Base-by-base conservation (phyloP, 2,329 filamentous ascomycete species). In the Diaporthe sp. region DNA sequence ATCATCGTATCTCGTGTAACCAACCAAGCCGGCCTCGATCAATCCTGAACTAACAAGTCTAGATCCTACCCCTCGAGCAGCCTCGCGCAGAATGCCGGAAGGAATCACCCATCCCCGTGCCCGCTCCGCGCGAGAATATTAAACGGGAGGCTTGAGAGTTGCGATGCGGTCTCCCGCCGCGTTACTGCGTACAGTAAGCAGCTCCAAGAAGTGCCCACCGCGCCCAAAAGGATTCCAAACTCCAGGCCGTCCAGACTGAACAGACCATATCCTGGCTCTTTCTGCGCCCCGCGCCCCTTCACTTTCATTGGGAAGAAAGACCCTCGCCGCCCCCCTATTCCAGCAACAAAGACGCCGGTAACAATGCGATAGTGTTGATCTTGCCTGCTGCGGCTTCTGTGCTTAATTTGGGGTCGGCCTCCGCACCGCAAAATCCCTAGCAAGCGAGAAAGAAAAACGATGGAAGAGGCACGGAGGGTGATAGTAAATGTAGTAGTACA, bases 401-500 rank as follows among this genome's bases (percentile, higher is more conserved):
- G 46, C 57, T 74, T 39, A 46, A 58, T 58, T 49, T 28, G 42
- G 19, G 25, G 22, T 49, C 37, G 42, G 7, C 44, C 53, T 8
- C 37, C 28, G 25, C 61, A 22, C 37, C 39, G 15, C 58, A 31
- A 34, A 25, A 3, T 15, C 34, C 22, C n/a, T 31, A 17, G 31
- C 9, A 51, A 61, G 51, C 31, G 62, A 55, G 31, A 8, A 44
- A n/a, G 17, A 31, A 44, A 8, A 31, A 31, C 31, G 31, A 17
- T 34, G 57, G 12, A 39, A 25, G 31, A 39, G 70, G 67, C 34
- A 51, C 5, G 34, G 8, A 53, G 19, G n/a, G n/a, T 61, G 55
- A 44, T 58, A 53, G 39, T 65, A 72, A 44, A 46, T 28, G 13
- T 70, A 58, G 51, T 67, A 53, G 58, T 65, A 75, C 73, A 75